Evolutionary conservation across 169 alveolate genomes (phyloP).

Genomic region (Babesia gibsoni): DNA sequence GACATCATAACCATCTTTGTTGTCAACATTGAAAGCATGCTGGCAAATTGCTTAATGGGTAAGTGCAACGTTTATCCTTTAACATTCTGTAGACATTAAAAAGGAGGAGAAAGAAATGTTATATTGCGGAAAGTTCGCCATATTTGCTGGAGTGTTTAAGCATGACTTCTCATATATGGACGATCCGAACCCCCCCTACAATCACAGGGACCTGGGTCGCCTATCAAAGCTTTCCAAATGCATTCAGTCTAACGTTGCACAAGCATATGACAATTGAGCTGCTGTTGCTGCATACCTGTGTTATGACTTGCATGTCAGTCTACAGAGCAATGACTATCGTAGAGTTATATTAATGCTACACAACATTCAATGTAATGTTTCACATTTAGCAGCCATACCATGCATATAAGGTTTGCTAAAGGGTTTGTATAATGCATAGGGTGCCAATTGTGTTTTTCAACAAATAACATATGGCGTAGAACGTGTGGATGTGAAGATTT

Average conservation of each 20-base stretch:
- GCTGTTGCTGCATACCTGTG: too few relatives aligned
- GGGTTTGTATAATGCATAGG: too few relatives aligned
- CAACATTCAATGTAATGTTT: too few relatives aligned
- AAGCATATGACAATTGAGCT: too few relatives aligned
- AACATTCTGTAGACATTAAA: neutral
- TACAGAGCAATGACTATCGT: too few relatives aligned
- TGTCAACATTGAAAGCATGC: neutral
- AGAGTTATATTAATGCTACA: too few relatives aligned
- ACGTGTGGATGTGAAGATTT: too few relatives aligned
- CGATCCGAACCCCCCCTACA: conserved; percentile 5
- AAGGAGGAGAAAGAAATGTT: neutral
- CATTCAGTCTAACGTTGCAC: conserved; percentile 10
- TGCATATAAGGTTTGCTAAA: too few relatives aligned
- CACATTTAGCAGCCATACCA: too few relatives aligned
- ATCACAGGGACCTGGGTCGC: conserved; percentile 23
- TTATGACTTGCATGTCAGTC: too few relatives aligned
- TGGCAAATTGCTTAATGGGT: conserved; percentile 3
- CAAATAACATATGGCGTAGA: too few relatives aligned
- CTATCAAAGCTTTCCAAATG: conserved; percentile 17
- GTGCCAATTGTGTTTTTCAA: too few relatives aligned
- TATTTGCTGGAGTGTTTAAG: conserved; percentile 9
- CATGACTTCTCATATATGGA: conserved; percentile 16
- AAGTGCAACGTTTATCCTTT: neutral
- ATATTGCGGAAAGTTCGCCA: conserved; percentile 7
- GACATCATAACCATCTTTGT: conserved; percentile 3